Conservation (phyloP, 192 early-diverging fungal species). For the Coemansia aciculifera region DNA sequence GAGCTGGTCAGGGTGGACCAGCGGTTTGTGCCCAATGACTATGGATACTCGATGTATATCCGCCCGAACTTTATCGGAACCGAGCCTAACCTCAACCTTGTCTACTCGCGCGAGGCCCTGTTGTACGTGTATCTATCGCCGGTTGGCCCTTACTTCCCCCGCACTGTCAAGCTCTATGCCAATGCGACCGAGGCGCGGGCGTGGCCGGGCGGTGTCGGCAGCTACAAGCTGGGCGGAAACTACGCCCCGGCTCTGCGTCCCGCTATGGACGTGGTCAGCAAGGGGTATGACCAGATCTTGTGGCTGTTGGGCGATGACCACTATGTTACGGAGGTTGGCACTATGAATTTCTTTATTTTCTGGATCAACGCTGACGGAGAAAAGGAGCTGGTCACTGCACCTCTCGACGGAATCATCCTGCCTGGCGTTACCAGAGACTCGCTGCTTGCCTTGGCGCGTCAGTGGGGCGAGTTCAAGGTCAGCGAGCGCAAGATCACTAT, state of each 20-base stretch:
- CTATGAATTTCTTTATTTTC: slow-evolving; percentile 95
- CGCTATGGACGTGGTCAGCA: slow-evolving; percentile 80
- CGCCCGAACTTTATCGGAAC: slow-evolving; percentile 96
- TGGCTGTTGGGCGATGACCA: slow-evolving; percentile 93
- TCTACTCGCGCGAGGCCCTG: slow-evolving; percentile 74
- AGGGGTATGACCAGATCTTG: slow-evolving; percentile 92
- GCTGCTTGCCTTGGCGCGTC: slow-evolving; percentile 73
- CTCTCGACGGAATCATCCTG: slow-evolving; percentile 93
- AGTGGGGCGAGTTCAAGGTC: slow-evolving; percentile 92
- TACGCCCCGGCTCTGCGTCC: slow-evolving; percentile 62
- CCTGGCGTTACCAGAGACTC: slow-evolving; percentile 97
- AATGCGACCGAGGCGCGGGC: slow-evolving; percentile 85
- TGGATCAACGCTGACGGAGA: slow-evolving; percentile 84
- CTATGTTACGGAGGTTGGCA: slow-evolving; percentile 93
- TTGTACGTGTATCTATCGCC: slow-evolving; percentile 91
- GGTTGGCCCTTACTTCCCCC: slow-evolving; percentile 94
- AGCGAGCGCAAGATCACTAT: slow-evolving; percentile 83
- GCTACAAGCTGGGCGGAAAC: slow-evolving; percentile 86
- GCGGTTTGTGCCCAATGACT: slow-evolving; percentile 84
- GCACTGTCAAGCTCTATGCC: slow-evolving; percentile 82
- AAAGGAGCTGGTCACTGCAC: slow-evolving; percentile 86
- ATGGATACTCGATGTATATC: slow-evolving; percentile 93
- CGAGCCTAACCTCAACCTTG: slow-evolving; percentile 80
- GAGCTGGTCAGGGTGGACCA: slow-evolving; percentile 78
- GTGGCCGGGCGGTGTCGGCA: slow-evolving; percentile 96